Evolutionary conservation across 2,329 filamentous ascomycete genomes (phyloP).

Genomic region (Aureobasidium sp.): DNA sequence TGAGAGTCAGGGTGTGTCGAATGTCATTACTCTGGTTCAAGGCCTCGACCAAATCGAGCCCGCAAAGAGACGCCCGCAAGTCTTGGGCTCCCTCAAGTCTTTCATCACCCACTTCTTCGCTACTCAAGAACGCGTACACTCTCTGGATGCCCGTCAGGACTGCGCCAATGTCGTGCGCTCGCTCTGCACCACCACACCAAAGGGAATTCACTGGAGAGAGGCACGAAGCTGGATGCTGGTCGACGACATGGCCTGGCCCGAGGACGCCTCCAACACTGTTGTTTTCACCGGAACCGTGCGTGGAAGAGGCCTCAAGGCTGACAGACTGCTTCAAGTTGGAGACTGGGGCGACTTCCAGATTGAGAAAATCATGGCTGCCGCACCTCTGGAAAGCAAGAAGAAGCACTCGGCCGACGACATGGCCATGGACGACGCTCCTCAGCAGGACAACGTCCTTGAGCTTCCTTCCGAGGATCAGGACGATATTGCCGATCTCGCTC

Average conservation of each 20-base stretch:
- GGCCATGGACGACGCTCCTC: constrained; percentile 55
- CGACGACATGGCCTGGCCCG: constrained; percentile 69
- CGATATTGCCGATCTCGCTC: constrained; percentile 73
- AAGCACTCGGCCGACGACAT: constrained; percentile 55
- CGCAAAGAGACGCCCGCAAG: constrained; percentile 67
- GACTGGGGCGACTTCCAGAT: constrained; percentile 94
- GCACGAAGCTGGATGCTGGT: constrained; percentile 93
- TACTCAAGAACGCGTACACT: constrained; percentile 83
- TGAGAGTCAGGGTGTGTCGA: constrained; percentile 91
- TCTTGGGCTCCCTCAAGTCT: constrained; percentile 77
- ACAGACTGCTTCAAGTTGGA: constrained; percentile 82
- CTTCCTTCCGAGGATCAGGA: constrained; percentile 73
- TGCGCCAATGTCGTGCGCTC: constrained; percentile 85
- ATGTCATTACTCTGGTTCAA: constrained; percentile 70
- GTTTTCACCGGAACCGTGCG: constrained; percentile 74
- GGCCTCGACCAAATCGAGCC: constrained; percentile 71
- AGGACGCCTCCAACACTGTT: constrained; percentile 35
- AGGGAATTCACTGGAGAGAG: constrained; percentile 92
- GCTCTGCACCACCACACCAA: constrained; percentile 84
- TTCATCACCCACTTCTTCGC: constrained; percentile 95
- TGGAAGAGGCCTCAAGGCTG: constrained; percentile 79
- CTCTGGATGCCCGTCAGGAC: constrained; percentile 80
- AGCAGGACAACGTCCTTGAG: constrained; percentile 55
- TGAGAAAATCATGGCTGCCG: constrained; percentile 75
- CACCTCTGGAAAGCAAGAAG: constrained; percentile 51